A percentile compares a stretch with the other conserved stretches of the same genome.
Evolutionary conservation across 805 yeast species (phyloP).

Genomic region (Wickerhamomyces hampshirensis): DNA sequence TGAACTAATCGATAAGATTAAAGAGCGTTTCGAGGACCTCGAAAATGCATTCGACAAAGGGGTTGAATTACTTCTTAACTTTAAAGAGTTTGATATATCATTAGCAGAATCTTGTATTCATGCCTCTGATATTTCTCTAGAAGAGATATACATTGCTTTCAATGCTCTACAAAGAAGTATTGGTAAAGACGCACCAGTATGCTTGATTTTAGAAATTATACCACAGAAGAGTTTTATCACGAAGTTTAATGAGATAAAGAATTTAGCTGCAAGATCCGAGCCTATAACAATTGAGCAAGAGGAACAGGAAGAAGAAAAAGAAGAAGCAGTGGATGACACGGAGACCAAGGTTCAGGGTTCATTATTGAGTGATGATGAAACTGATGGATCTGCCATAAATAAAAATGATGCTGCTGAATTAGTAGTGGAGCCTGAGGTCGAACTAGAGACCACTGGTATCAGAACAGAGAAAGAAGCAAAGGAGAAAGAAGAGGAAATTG

Average conservation of each 20-base stretch:
- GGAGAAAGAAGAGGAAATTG: not conserved
- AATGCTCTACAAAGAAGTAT: conserved; percentile 3
- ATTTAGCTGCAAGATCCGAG: not conserved
- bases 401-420: not conserved
- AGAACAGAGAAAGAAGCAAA: not conserved
- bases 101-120: conserved; percentile 16
- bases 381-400: not conserved
- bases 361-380: not conserved
- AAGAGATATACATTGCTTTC: conserved; percentile 17
- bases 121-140: conserved; percentile 15
- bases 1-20: conserved; percentile 16
- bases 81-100: conserved; percentile 16
- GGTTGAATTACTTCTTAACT: conserved; percentile 16
- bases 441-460: not conserved
- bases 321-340: too few species aligned
- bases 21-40: conserved; percentile 12
- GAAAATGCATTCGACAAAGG: conserved; percentile 18
- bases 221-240: conserved; percentile 13
- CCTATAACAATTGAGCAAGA: not conserved
- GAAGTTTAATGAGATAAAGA: conserved; percentile 11
- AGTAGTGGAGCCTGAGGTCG: not conserved
- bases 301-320: not conserved
- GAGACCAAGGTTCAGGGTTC: too few species aligned
- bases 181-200: conserved; percentile 7
- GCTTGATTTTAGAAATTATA: conserved; percentile 12